Evolutionary conservation across 176 grass and related monocot species (phyloP).

Genomic region (Musa beccarii): DNA sequence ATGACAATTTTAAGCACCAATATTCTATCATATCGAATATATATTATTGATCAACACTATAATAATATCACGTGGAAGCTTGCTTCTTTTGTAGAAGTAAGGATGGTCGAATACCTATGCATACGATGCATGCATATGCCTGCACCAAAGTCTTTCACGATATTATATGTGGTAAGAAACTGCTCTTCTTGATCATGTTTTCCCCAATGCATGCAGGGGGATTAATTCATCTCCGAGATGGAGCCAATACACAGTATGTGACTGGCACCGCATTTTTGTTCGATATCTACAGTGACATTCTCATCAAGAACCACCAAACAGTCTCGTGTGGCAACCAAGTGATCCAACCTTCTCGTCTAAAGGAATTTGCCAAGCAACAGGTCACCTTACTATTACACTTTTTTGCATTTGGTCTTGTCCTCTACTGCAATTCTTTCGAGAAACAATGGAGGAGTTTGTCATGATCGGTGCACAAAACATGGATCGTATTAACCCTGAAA

Average conservation of each 20-base stretch:
- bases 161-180: no score
- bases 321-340: conserved; percentile 50
- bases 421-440: neutral
- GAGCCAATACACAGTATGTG: conserved; percentile 90
- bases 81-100: no score
- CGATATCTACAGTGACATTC: conserved; percentile 56
- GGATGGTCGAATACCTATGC: no score
- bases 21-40: no score
- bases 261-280: conserved; percentile 75
- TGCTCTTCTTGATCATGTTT: no score
- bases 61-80: no score
- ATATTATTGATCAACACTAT: no score
- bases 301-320: conserved; percentile 33
- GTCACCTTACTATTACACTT: neutral
- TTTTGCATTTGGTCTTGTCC: no score
- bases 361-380: conserved; percentile 74
- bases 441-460: neutral
- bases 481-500: neutral
- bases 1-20: no score
- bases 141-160: no score
- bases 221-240: conserved; percentile 83
- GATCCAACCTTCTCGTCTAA: conserved; percentile 34
- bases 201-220: conserved; percentile 30
- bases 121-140: no score
- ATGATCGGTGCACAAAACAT: neutral